Base-by-base conservation (phyloP, 495 filamentous ascomycete genomes). In the Acidomyces sp. region DNA sequence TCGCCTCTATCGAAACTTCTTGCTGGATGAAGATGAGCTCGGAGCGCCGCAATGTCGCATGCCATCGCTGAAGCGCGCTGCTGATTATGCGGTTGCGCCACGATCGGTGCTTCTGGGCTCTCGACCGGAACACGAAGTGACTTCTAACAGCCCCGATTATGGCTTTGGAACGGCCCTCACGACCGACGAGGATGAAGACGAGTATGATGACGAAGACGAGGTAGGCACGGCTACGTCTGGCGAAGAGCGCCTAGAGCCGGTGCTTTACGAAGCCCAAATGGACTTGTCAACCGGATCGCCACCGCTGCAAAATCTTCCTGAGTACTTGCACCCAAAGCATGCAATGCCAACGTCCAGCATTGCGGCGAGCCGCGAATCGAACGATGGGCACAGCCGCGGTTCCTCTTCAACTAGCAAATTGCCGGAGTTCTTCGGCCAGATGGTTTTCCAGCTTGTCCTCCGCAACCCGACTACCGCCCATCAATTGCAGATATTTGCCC, bases 401-500 rank as follows among this genome's bases (percentile, higher is more conserved):
- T 30, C 41, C 3, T 30, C 7, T 17, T 3, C 39, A 17, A 24
- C 22, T 5, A 38, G 24, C 25, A 25, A 18, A 25, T 30, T 48
- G 39, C 45, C 45, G 16, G 55, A 67, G 32, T 64, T 70, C 41
- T 66, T 70, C 46, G 60, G 64, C 34, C 55, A 51, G 1, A 59
- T 63, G 22, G 58, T 68, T n/a, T 61, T 70, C 37, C 66, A 65
- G 31, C 56, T 63, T 30, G 66, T 59, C 2, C 57, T 73, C 16
- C 55, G 62, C 46, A 61, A 70, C 31, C 64, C 64, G 0, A 52
- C 55, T 24, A 68, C 65, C 7, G 56, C 49, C 0, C 56, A 64
- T 25, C 56, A 60, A 34, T 46, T 73, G 2, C 55, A 59, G 16
- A 57, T 54, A 25, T 71, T 68, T 49, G 63, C 62, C 22, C 56